These are phyloP conservation scores for Pseudogymnoascus sp. DNA, from an alignment of 2,329 filamentous ascomycete species.

Conservation along the genomic window DNA sequence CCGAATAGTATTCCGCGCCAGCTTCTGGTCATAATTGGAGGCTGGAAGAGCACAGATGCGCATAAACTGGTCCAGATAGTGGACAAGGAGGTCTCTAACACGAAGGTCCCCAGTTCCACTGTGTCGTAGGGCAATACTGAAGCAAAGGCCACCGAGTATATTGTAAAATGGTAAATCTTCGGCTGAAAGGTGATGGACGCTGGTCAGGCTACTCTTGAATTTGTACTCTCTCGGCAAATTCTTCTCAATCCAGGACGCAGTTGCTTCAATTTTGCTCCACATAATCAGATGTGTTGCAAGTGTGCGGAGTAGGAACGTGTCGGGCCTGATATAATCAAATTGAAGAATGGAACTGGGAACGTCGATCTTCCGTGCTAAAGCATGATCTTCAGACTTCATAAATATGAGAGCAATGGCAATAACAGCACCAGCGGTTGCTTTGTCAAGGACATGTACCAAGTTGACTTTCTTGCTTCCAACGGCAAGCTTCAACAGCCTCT, in stretches of 20 bases:
- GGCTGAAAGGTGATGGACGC: conserved; percentile 59
- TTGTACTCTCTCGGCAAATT: conserved; percentile 69
- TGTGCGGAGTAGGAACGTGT: conserved; percentile 84
- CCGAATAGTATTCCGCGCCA: conserved; percentile 73
- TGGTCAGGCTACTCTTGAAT: conserved; percentile 50
- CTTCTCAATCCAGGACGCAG: conserved; percentile 64
- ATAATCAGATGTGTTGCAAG: conserved; percentile 86
- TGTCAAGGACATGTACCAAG: conserved; percentile 85
- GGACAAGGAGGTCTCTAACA: conserved; percentile 74
- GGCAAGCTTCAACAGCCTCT: conserved; percentile 77
- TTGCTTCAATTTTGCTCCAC: conserved; percentile 76
- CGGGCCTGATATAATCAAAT: conserved; percentile 91
- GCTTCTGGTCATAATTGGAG: conserved; percentile 66
- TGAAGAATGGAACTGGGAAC: conserved; percentile 84
- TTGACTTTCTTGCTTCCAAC: conserved; percentile 87
- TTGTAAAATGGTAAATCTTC: conserved; percentile 89
- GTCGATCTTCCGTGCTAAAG: conserved; percentile 85
- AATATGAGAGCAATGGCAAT: conserved; percentile 87
- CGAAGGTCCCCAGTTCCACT: conserved; percentile 62
- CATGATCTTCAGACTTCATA: conserved; percentile 89
- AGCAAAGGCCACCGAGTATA: conserved; percentile 82
- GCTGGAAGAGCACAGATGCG: conserved; percentile 59
- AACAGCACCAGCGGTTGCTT: conserved; percentile 87
- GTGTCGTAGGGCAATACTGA: conserved; percentile 66
- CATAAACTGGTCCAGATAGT: conserved; percentile 81